Evolutionary conservation across 305 asterid genomes (phyloP), one percentile per base, ranked within the genome.

Genomic region (Solanum hybrid): DNA sequence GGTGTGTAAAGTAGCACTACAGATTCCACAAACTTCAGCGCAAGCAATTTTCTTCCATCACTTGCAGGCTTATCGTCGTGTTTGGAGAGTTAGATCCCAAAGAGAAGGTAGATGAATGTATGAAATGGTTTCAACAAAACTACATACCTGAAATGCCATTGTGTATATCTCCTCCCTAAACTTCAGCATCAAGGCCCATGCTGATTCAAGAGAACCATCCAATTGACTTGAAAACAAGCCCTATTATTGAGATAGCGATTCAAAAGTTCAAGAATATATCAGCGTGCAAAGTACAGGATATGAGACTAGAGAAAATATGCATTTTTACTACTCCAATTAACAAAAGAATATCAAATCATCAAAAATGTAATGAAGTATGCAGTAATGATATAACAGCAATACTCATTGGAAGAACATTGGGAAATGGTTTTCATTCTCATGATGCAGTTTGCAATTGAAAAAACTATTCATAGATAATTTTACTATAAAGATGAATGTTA

Each of bases 31-130:
- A 97, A 97, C 94, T 96, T 96, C 92, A 97, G 92, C 1, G 99
- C 99, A 34, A 98, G 96, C 91, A 96, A 92, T 92, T 97, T 95
- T 93, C 96, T 95, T 79, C 99, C 98, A 89, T 97, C 99, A 92
- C 92, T 92, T 92, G 96, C 98, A 93, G 90, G 94, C 99, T 97
- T 91, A 88, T 79, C 86, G 71, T 89, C 51, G 40, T 81, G 56
- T 78, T 86, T 37, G 73, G 87, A 86, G 88, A 86, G 75, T 89
- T 82, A 77, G 29, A 89, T 35, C 51, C 46, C 66, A 89, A 60
- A 90, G 92, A 93, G 79, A 94, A 88, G 91, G 85, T 40, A 75
- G 37, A 79, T 40, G 46, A 87, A 51, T 10, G 77, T 38, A 51
- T 60, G 66, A 60, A 90, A 87, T 66, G 87, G 80, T 69, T 36